phyloP scores from a whole-genome alignment of 805 yeast species.

The fission yeast (Schizosaccharomyces pombe) region DNA sequence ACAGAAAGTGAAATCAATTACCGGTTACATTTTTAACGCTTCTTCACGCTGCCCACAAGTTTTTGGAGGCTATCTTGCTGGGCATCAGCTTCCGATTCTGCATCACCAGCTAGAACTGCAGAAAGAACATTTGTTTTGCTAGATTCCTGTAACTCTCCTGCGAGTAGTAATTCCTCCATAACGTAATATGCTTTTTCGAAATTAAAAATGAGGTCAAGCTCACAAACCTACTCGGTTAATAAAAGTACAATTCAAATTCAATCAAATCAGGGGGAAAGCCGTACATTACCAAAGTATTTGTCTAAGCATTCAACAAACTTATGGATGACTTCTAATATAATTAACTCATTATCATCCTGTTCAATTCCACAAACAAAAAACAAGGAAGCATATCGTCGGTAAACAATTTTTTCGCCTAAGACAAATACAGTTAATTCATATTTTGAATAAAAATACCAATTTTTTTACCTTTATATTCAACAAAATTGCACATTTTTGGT shows the following conservation, averaged over 20 bases:
- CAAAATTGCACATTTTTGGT: slow-evolving; percentile 84
- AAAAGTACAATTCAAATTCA: background rate
- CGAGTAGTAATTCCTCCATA: slow-evolving; percentile 66
- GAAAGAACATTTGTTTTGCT: slow-evolving; percentile 42
- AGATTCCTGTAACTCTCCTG: slow-evolving; percentile 79
- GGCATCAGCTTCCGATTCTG: slow-evolving; percentile 23
- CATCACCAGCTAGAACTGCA: slow-evolving; percentile 64
- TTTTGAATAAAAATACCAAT: background rate
- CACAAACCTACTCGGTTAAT: slow-evolving; percentile 24
- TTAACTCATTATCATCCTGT: slow-evolving; percentile 52
- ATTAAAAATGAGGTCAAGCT: slow-evolving; percentile 76
- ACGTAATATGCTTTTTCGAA: slow-evolving; percentile 65
- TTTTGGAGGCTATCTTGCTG: background rate
- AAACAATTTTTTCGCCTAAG: slow-evolving; percentile 54
- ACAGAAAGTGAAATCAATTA: background rate
- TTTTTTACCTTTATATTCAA: slow-evolving; percentile 41
- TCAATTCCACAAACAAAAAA: slow-evolving; percentile 68
- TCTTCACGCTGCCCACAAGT: background rate
- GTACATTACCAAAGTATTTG: slow-evolving; percentile 59
- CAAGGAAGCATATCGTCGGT: slow-evolving; percentile 79
- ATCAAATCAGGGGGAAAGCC: slow-evolving; percentile 15
- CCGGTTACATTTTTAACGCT: background rate
- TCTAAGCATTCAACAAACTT: slow-evolving; percentile 74
- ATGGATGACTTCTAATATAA: slow-evolving; percentile 65
- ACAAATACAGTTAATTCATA: slow-evolving; percentile 5